Percentiles rank a stretch among this genome's conserved stretches.
These are phyloP conservation scores for Phanerochaete sordida DNA, from an alignment of 768 basidiomycete species.

Conservation along the genomic window DNA sequence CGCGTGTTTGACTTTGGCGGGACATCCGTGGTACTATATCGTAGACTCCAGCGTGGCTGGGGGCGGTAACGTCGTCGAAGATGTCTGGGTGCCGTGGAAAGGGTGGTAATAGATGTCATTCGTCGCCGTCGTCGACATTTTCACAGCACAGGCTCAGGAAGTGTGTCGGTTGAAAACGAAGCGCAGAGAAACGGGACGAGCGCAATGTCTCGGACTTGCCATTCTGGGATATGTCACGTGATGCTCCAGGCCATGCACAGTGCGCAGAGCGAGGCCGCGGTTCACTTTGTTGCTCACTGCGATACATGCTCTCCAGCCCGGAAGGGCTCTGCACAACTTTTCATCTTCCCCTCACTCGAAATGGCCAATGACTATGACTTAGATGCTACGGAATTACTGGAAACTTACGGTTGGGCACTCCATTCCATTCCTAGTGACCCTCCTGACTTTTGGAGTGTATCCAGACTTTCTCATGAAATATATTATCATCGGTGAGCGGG, in stretches of 20 bases:
- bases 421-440: background rate
- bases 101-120: slow-evolving; percentile 56
- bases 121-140: background rate
- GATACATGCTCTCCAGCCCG: slow-evolving; percentile 8
- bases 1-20: slow-evolving; percentile 79
- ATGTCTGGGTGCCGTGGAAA: slow-evolving; percentile 90
- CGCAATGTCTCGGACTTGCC: background rate
- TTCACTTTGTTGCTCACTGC: slow-evolving; percentile 2
- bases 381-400: slow-evolving; percentile 88
- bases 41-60: slow-evolving; percentile 59
- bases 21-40: slow-evolving; percentile 80
- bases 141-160: background rate
- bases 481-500: slow-evolving; percentile 79
- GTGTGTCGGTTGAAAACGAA: background rate
- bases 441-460: background rate
- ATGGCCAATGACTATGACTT: slow-evolving; percentile 57
- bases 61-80: slow-evolving; percentile 53
- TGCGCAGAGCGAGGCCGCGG: slow-evolving; percentile 1
- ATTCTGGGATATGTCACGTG: background rate
- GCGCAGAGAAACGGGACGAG: background rate
- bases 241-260: background rate
- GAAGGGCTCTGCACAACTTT: slow-evolving; percentile 1
- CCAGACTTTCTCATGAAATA: slow-evolving; percentile 98
- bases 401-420: slow-evolving; percentile 74
- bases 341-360: background rate